These are phyloP conservation scores for Glaciozyma antarctica DNA, from an alignment of 768 basidiomycete species.

Conservation along the genomic window DNA sequence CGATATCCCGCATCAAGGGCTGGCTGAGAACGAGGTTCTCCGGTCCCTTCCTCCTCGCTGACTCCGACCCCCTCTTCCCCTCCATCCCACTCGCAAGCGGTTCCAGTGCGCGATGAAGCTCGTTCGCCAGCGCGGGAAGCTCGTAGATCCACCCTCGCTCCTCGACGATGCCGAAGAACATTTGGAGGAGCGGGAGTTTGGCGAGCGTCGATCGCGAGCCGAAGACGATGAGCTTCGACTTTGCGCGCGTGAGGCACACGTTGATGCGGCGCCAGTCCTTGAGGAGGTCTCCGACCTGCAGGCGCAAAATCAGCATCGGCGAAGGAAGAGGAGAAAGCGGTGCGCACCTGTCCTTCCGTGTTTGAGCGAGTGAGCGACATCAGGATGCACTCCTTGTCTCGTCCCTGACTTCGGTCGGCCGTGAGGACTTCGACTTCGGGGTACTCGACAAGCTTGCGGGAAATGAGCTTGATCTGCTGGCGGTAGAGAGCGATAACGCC, in stretches of 20 bases:
- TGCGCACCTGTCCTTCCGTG: constrained; percentile 57
- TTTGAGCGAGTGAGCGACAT: constrained; percentile 90
- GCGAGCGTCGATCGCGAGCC: constrained; percentile 71
- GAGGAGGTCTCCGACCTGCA: constrained; percentile 77
- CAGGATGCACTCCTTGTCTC: constrained; percentile 86
- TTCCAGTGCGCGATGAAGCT: neutral
- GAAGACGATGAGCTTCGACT: constrained; percentile 79
- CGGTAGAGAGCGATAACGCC: constrained; percentile 86
- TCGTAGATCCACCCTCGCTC: constrained; percentile 58
- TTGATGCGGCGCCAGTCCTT: constrained; percentile 96
- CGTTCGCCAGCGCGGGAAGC: constrained; percentile 52
- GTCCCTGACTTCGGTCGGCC: constrained; percentile 31
- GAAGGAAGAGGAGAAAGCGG: neutral
- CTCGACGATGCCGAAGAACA: constrained; percentile 73
- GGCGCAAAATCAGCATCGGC: neutral
- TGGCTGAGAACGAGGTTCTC: constrained; percentile 14
- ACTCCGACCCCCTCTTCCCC: neutral
- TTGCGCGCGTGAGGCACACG: constrained; percentile 88
- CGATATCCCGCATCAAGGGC: constrained; percentile 28
- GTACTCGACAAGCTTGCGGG: constrained; percentile 51
- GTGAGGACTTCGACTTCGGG: constrained; percentile 45
- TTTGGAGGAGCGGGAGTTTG: constrained; percentile 46
- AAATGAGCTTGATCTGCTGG: constrained; percentile 85
- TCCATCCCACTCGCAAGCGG: too few relatives aligned
- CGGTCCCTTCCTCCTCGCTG: constrained; percentile 6